Evolutionary conservation across 257 asterid genomes (phyloP).

Genomic region (Solanum rostratum): DNA sequence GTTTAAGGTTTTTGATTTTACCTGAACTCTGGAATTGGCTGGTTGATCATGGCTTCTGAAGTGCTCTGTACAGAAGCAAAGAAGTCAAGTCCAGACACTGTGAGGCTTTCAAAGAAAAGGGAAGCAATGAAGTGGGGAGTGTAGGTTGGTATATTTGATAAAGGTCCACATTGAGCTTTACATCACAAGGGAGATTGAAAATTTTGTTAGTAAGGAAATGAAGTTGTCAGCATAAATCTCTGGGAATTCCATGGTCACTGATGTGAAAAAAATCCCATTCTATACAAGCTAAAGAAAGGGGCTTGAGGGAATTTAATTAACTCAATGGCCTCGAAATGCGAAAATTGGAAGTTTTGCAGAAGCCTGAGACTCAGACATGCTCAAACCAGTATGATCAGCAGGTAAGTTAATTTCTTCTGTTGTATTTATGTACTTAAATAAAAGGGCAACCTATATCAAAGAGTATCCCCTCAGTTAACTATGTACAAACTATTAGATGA

Average conservation of each 20-base stretch:
- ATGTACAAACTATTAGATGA: no score
- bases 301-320: conserved; percentile 16
- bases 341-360: conserved; percentile 44
- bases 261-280: conserved; percentile 70
- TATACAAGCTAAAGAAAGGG: conserved; percentile 47
- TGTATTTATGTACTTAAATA: not conserved
- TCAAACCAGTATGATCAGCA: not conserved
- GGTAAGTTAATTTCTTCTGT: not conserved
- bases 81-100: conserved; percentile 54
- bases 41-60: conserved; percentile 21
- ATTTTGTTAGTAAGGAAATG: conserved; percentile 24
- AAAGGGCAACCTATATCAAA: not conserved
- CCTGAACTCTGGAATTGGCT: conserved; percentile 37
- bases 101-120: conserved; percentile 57
- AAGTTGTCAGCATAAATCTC: conserved; percentile 35
- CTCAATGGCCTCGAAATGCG: conserved; percentile 37
- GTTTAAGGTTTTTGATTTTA: conserved; percentile 1
- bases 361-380: conserved; percentile 21
- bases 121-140: conserved; percentile 74
- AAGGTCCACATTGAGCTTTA: conserved; percentile 48
- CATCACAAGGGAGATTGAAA: conserved; percentile 35
- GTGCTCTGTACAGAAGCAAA: conserved; percentile 34
- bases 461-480: not conserved
- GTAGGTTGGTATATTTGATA: conserved; percentile 34
- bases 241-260: conserved; percentile 56